Evolutionary conservation across 495 filamentous ascomycete species (phyloP).

Genomic region (Aspergillus carlsbadensis): DNA sequence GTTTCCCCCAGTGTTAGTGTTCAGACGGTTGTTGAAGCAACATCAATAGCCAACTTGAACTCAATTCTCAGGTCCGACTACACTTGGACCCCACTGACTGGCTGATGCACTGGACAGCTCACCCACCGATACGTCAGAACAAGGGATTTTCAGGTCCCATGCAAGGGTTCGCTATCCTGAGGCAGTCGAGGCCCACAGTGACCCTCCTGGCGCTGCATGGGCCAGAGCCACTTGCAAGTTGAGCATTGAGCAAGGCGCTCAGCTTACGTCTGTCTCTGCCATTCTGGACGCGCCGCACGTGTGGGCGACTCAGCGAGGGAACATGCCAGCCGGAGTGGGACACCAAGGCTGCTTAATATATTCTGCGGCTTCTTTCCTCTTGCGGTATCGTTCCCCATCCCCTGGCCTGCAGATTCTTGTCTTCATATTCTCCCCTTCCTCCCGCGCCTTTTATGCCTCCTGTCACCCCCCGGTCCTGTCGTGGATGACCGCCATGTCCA

Average conservation of each 20-base stretch:
- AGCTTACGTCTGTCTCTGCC: not conserved
- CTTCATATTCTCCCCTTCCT: constrained; percentile 5
- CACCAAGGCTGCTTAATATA: not conserved
- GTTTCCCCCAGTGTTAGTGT: too few relatives aligned
- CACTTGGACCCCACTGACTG: too few relatives aligned
- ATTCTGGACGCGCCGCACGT: not conserved
- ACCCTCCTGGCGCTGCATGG: too few relatives aligned
- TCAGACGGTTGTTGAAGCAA: too few relatives aligned
- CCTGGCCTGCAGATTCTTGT: not conserved
- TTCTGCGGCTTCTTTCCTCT: not conserved
- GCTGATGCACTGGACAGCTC: too few relatives aligned
- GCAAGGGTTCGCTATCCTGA: not conserved
- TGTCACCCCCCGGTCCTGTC: not conserved
- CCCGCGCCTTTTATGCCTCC: not conserved
- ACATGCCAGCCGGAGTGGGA: not conserved
- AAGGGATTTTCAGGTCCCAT: not conserved
- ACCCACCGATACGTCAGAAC: not conserved
- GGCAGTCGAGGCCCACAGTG: not conserved
- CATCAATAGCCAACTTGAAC: too few relatives aligned
- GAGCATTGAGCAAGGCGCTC: too few relatives aligned
- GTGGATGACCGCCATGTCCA: not conserved
- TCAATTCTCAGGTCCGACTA: too few relatives aligned
- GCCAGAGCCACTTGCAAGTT: too few relatives aligned
- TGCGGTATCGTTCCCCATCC: not conserved
- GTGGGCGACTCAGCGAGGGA: too few relatives aligned